Conservation (phyloP, 768 basidiomycete genomes). For the Tylopilus intermedius region DNA sequence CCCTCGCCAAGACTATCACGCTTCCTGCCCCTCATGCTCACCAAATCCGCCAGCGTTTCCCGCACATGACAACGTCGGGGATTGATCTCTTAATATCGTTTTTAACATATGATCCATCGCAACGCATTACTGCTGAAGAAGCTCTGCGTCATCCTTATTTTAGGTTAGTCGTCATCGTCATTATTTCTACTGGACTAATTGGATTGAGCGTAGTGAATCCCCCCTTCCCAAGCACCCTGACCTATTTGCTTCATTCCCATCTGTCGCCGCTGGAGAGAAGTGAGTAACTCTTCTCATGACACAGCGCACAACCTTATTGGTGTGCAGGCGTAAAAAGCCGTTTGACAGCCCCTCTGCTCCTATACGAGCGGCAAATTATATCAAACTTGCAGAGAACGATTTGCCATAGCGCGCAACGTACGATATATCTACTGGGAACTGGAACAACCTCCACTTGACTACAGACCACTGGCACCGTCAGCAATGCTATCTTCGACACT, state of each 20-base stretch:
- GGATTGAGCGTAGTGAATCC: constrained; percentile 59
- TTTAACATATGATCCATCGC: constrained; percentile 84
- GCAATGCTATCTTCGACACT: constrained; percentile 19
- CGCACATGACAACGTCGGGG: constrained; percentile 76
- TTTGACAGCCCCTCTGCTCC: constrained; percentile 81
- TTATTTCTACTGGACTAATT: constrained; percentile 1
- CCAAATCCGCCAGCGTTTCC: constrained; percentile 82
- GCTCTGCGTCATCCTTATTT: constrained; percentile 92
- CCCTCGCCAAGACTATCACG: constrained; percentile 73
- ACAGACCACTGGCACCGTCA: constrained; percentile 6
- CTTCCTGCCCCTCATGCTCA: constrained; percentile 70
- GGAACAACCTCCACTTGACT: not conserved
- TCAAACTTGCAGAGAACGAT: constrained; percentile 62
- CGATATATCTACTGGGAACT: constrained; percentile 1
- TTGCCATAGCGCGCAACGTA: constrained; percentile 21
- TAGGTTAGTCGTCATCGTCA: constrained; percentile 40
- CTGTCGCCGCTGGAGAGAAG: constrained; percentile 95
- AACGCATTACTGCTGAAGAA: constrained; percentile 83
- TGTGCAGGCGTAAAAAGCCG: constrained; percentile 63
- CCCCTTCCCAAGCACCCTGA: constrained; percentile 95
- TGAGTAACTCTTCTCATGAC: constrained; percentile 31
- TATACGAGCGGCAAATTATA: constrained; percentile 62
- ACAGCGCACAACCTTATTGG: constrained; percentile 7
- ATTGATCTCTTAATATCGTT: constrained; percentile 78
- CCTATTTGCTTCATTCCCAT: constrained; percentile 93